A percentile compares a stretch with the other conserved stretches of the same genome.
These are phyloP conservation scores for Cordia subcordata DNA, from an alignment of 257 asterid species.

Conservation along the genomic window DNA sequence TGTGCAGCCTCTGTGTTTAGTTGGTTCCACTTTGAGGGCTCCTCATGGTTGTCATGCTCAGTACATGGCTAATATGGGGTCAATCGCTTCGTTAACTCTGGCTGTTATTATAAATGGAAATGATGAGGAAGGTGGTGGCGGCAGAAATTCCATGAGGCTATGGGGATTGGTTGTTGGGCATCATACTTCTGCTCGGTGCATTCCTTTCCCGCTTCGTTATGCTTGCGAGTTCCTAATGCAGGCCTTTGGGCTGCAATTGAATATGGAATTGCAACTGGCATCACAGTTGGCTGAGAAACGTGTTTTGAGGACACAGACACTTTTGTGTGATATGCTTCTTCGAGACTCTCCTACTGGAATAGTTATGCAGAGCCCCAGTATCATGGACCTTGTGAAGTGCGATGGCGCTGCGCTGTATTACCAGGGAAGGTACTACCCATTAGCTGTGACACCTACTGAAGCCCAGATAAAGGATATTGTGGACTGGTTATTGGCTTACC, in stretches of 20 bases:
- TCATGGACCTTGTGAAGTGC: conserved; percentile 78
- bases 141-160: conserved; percentile 65
- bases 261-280: conserved; percentile 81
- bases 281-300: conserved; percentile 62
- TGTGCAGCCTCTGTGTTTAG: conserved; percentile 62
- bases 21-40: conserved; percentile 58
- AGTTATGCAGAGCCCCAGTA: conserved; percentile 74
- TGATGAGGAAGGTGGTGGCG: conserved; percentile 47
- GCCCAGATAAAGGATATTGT: conserved; percentile 65
- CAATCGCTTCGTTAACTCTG: conserved; percentile 50
- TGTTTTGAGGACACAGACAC: conserved; percentile 74
- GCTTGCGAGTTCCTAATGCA: conserved; percentile 92
- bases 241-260: conserved; percentile 81
- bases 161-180: conserved; percentile 95
- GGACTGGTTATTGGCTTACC: conserved; percentile 58
- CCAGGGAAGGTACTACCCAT: conserved; percentile 53
- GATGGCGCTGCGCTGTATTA: conserved; percentile 81
- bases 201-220: conserved; percentile 79
- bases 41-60: conserved; percentile 67
- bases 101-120: conserved; percentile 57
- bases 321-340: conserved; percentile 83
- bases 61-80: conserved; percentile 67
- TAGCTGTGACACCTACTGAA: conserved; percentile 70
- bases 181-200: conserved; percentile 58
- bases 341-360: conserved; percentile 75